Conservation (phyloP, 2,329 filamentous ascomycete genomes). For the Aspergillus brasiliensis region DNA sequence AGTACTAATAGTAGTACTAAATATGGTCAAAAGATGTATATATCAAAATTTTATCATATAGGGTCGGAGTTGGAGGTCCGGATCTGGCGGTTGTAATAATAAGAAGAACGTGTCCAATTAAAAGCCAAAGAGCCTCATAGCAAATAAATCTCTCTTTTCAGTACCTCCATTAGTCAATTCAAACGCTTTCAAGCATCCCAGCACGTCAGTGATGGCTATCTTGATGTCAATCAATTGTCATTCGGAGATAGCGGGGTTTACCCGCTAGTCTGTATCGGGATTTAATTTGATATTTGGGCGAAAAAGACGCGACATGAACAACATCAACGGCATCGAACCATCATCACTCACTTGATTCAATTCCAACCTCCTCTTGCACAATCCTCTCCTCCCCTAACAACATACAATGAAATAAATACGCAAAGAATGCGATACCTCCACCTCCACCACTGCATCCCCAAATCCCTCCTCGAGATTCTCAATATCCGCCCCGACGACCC, state of each 20-base stretch:
- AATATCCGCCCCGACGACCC: conserved; percentile 35
- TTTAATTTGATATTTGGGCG: not conserved
- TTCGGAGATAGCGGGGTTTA: too few relatives aligned
- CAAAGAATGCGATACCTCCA: not conserved
- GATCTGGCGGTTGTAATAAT: not conserved
- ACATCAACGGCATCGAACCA: not conserved
- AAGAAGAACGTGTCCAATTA: too few relatives aligned
- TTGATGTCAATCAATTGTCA: not conserved
- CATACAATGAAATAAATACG: conserved; percentile 8
- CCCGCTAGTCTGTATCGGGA: too few relatives aligned
- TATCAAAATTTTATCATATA: conserved; percentile 7
- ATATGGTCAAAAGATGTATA: not conserved
- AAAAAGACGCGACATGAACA: not conserved
- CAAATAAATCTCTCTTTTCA: too few relatives aligned
- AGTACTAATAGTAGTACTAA: not conserved
- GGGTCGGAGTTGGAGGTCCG: not conserved
- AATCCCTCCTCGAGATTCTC: conserved; percentile 31
- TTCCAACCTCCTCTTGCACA: not conserved
- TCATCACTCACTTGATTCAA: not conserved
- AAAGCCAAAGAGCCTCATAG: too few relatives aligned
- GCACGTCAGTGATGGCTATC: not conserved
- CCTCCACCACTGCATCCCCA: conserved; percentile 24
- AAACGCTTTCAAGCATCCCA: too few relatives aligned
- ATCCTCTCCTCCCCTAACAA: not conserved
- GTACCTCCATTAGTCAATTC: too few relatives aligned